phyloP scores from a whole-genome alignment of 2,329 filamentous ascomycete genomes.

The Sphaerulina musiva region DNA sequence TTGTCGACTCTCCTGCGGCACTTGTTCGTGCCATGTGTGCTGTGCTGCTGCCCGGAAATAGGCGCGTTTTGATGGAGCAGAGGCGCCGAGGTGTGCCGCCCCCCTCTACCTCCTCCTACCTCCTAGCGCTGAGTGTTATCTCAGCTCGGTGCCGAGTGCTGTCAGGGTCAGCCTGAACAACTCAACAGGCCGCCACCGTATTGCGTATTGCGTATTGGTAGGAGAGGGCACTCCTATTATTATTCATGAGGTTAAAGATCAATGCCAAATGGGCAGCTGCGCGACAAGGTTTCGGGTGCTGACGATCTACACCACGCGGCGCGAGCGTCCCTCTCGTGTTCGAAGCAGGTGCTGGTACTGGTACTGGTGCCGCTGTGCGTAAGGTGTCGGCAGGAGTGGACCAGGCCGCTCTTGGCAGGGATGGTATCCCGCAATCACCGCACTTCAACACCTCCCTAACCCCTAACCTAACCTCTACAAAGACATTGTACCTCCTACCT shows the following conservation, averaged over 20 bases:
- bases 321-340: too few relatives aligned
- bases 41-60: background rate
- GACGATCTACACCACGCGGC: too few relatives aligned
- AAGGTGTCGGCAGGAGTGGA: background rate
- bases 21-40: background rate
- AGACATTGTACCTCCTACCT: too few relatives aligned
- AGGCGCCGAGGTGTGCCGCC: too few relatives aligned
- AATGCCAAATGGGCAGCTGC: too few relatives aligned
- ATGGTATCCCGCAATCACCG: too few relatives aligned
- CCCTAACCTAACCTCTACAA: too few relatives aligned
- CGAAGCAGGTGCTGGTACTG: too few relatives aligned
- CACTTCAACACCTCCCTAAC: too few relatives aligned
- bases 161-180: background rate
- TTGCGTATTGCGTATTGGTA: background rate
- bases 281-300: too few relatives aligned
- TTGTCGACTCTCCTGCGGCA: background rate
- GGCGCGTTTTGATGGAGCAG: background rate
- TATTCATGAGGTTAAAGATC: background rate
- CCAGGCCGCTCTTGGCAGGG: background rate
- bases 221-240: background rate
- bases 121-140: background rate
- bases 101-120: background rate
- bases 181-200: background rate
- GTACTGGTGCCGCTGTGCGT: too few relatives aligned
- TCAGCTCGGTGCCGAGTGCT: background rate